Conservation (phyloP, 1,284 basidiomycete genomes). For the Ganoderma lucidum region DNA sequence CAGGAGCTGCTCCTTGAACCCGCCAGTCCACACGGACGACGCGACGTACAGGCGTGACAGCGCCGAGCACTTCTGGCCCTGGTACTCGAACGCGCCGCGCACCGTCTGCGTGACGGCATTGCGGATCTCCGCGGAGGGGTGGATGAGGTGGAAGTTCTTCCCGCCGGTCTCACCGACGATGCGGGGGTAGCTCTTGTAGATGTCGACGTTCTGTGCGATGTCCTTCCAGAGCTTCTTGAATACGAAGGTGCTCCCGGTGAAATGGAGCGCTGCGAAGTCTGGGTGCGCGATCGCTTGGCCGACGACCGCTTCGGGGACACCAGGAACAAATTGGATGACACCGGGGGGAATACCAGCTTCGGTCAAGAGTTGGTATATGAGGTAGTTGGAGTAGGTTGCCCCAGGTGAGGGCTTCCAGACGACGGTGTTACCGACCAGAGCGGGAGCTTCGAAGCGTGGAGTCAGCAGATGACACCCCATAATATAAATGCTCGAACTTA, state of each 20-base stretch:
- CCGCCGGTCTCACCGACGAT: constrained; percentile 97
- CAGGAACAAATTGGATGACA: constrained; percentile 98
- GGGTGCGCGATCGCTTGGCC: constrained; percentile 83
- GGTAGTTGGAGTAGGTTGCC: constrained; percentile 95
- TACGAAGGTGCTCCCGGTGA: constrained; percentile 95
- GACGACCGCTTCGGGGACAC: constrained; percentile 83
- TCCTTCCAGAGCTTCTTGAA: constrained; percentile 98
- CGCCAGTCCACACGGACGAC: constrained; percentile 84
- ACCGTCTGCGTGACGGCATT: constrained; percentile 92
- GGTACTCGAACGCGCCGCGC: constrained; percentile 95
- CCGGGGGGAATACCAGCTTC: constrained; percentile 95
- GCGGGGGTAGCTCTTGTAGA: constrained; percentile 89
- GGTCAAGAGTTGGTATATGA: constrained; percentile 90
- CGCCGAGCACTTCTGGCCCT: constrained; percentile 98
- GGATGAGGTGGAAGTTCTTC: constrained; percentile 98
- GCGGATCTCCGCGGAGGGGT: constrained; percentile 86
- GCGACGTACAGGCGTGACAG: constrained; percentile 93
- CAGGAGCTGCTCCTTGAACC: constrained; percentile 87
- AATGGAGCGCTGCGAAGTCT: constrained; percentile 91
- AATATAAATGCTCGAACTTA: constrained; percentile 43
- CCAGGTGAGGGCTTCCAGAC: constrained; percentile 99
- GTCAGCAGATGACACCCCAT: neutral
- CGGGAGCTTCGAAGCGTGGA: constrained; percentile 67
- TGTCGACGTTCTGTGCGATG: constrained; percentile 88
- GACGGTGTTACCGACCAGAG: constrained; percentile 93